Percentiles rank a stretch among this genome's conserved stretches.
phyloP scores from a whole-genome alignment of 345 rosid genomes.

The Citrus hindsii region DNA sequence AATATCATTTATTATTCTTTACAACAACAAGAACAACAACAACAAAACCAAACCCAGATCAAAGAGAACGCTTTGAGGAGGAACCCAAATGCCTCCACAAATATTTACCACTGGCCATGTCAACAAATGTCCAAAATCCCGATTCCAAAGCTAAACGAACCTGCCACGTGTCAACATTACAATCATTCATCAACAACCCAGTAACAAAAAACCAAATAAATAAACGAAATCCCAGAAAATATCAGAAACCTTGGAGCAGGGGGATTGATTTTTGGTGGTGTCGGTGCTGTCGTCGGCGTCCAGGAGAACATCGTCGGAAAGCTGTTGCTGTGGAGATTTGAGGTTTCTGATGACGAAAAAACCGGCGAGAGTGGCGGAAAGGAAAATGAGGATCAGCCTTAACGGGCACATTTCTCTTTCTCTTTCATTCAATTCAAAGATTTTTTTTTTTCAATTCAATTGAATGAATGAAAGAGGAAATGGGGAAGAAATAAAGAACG shows the following conservation, averaged over 20 bases:
- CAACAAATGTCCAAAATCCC: conserved; percentile 65
- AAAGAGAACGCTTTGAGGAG: conserved; percentile 21
- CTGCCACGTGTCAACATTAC: conserved; percentile 16
- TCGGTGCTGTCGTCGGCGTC: conserved; percentile 9
- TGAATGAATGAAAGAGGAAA: neutral
- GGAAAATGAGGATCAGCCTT: conserved; percentile 60
- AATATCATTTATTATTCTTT: neutral
- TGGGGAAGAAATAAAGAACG: neutral
- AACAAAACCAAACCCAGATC: neutral
- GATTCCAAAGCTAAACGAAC: conserved; percentile 40
- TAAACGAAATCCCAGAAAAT: neutral
- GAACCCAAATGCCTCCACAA: conserved; percentile 68
- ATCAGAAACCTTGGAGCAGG: conserved; percentile 23
- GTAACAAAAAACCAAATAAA: neutral
- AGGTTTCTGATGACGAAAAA: conserved; percentile 55
- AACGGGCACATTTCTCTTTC: conserved; percentile 56
- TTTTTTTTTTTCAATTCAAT: too few species aligned
- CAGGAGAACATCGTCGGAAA: conserved; percentile 15
- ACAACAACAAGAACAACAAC: conserved; percentile 5
- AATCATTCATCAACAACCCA: conserved; percentile 3
- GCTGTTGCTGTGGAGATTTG: conserved; percentile 26
- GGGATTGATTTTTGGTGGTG: conserved; percentile 9
- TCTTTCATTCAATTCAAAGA: neutral
- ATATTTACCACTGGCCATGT: conserved; percentile 80
- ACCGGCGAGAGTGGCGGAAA: conserved; percentile 74